phyloP scores from a whole-genome alignment of 2,329 filamentous ascomycete genomes.

The Aspergillus flavus region DNA sequence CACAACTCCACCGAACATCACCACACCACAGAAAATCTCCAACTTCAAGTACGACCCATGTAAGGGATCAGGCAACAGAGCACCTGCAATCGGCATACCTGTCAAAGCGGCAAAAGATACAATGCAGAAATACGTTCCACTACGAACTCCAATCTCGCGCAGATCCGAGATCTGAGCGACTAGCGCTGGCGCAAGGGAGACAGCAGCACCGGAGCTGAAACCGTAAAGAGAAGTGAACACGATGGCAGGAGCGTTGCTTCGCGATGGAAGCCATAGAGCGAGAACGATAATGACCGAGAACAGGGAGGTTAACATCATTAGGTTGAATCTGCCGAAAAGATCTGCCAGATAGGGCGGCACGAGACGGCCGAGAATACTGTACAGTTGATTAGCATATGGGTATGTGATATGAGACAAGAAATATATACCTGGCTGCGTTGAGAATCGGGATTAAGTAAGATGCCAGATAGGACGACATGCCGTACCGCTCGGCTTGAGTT shows the following conservation, averaged over 20 bases:
- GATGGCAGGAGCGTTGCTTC: conserved; percentile 60
- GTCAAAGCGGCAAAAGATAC: conserved; percentile 67
- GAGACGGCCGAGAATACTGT: conserved; percentile 2
- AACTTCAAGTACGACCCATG: conserved; percentile 28
- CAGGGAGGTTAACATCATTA: not conserved
- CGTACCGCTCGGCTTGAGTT: conserved; percentile 49
- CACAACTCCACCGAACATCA: conserved; percentile 26
- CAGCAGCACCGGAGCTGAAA: conserved; percentile 68
- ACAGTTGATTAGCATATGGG: not conserved
- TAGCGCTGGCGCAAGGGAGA: conserved; percentile 62
- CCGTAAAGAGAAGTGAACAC: conserved; percentile 70
- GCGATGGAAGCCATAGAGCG: conserved; percentile 58
- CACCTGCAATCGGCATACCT: conserved; percentile 33
- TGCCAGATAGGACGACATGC: conserved; percentile 54
- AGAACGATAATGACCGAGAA: conserved; percentile 29
- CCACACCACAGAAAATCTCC: conserved; percentile 31
- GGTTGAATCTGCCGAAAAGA: not conserved
- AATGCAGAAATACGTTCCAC: conserved; percentile 65
- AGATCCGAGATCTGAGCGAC: conserved; percentile 73
- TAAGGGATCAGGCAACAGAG: conserved; percentile 29
- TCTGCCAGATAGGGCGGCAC: not conserved
- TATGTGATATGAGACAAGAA: not conserved
- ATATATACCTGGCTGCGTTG: conserved; percentile 43
- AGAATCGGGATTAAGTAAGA: conserved; percentile 58
- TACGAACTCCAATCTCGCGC: conserved; percentile 68